Conservation (phyloP, 192 early-diverging fungal species). For the Backusella tuberculispora region DNA sequence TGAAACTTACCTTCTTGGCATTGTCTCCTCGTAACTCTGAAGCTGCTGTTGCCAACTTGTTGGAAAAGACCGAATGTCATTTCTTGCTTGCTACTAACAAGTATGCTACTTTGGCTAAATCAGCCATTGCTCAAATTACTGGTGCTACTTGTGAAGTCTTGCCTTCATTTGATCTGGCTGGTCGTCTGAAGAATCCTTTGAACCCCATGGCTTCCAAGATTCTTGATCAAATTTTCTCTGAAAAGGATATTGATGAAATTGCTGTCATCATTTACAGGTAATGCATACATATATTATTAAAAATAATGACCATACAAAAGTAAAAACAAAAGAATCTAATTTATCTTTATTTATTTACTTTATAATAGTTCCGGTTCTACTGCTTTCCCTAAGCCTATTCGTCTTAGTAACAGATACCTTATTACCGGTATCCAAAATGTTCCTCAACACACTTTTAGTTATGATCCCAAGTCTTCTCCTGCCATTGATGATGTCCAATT, state of each 20-base stretch:
- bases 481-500: background rate
- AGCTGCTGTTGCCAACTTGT: background rate
- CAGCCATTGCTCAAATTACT: background rate
- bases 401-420: background rate
- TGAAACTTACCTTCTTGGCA: background rate
- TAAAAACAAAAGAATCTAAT: too few species aligned
- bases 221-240: background rate
- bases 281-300: background rate
- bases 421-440: background rate
- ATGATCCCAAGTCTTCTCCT: background rate
- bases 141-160: background rate
- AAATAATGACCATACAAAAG: background rate
- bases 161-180: background rate
- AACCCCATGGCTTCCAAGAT: background rate
- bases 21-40: conserved; percentile 12
- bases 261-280: conserved; percentile 11
- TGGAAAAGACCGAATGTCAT: background rate
- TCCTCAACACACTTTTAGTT: background rate
- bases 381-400: conserved; percentile 1
- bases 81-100: background rate
- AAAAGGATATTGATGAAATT: background rate
- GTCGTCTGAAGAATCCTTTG: background rate
- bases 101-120: background rate
- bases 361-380: conserved; percentile 15
- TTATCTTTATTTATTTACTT: background rate